A percentile compares a stretch with the other conserved stretches of the same genome.
Conservation (phyloP, 2,329 filamentous ascomycete genomes). For the Diaporthe vexans region DNA sequence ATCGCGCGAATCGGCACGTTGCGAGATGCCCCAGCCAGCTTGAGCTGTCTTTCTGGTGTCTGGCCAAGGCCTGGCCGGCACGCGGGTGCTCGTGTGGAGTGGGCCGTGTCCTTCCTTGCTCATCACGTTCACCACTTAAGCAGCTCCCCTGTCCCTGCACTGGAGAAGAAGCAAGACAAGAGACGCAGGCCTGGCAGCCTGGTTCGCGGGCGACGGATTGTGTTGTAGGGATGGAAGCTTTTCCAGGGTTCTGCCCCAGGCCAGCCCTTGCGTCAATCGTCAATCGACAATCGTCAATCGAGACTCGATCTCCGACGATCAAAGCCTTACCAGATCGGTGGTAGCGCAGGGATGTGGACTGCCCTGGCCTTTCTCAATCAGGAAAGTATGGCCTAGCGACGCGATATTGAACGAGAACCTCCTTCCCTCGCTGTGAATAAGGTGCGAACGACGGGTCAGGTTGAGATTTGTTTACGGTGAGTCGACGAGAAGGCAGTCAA, state of each 20-base stretch:
- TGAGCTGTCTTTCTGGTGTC: neutral
- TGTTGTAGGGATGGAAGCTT: slow-evolving; percentile 17
- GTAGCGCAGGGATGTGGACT: neutral
- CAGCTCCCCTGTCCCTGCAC: slow-evolving; percentile 14
- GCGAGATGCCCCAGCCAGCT: neutral
- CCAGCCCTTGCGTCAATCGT: slow-evolving; percentile 31
- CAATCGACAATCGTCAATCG: neutral
- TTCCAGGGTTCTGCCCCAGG: neutral
- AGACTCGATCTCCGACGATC: slow-evolving; percentile 30
- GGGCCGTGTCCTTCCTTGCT: slow-evolving; percentile 23
- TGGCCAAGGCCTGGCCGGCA: neutral
- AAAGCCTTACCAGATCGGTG: slow-evolving; percentile 22
- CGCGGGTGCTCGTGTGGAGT: slow-evolving; percentile 4
- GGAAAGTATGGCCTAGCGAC: slow-evolving; percentile 25
- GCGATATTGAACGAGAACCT: slow-evolving; percentile 17
- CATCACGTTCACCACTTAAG: slow-evolving; percentile 1
- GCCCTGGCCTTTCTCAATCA: slow-evolving; percentile 10
- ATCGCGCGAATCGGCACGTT: slow-evolving; percentile 7
- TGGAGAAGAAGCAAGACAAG: slow-evolving; percentile 11
- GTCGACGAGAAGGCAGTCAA: neutral
- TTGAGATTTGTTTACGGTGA: neutral
- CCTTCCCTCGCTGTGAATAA: neutral
- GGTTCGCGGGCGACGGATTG: neutral
- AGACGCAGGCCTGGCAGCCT: neutral
- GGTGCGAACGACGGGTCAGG: neutral